Base-by-base conservation (phyloP, 106 monocot species). In the Chionographis japonica region DNA sequence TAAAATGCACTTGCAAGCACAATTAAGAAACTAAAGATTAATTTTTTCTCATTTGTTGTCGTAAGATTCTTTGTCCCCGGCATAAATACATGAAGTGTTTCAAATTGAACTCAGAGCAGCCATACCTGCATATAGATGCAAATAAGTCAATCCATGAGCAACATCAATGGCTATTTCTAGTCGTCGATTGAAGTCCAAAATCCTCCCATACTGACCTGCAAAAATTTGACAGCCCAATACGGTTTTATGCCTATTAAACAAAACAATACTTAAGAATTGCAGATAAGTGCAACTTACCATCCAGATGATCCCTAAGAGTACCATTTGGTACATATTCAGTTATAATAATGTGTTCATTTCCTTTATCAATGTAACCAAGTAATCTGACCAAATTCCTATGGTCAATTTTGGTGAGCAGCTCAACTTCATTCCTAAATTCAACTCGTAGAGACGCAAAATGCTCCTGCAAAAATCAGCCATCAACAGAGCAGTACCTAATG, bases 141-240 rank as follows among this genome's bases (percentile, higher is more conserved):
- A 90, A 77, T 90, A 90, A 14, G 94, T 90, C 54, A 94, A 51
- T 9, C 77, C 94, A 90, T 94, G 94, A 66, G 94, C 85, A 67
- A 94, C 76, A 74, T 90, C 94, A 52, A 94, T 94, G 4, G 94
- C 80, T 73, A 94, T 85, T 70, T 85, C 85, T 4, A 94, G 67
- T 53, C 94, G 84, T 41, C 87, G 87, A 67, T 66, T 80, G 62
- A 94, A 87, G 60, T 87, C 74, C 62, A 94, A 61, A 76, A 85
- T 62, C 50, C 52, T 68, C 15, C 86, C 87, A 64, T 76, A 60
- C 54, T 71, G 68, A 65, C 85, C 94, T 94, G 87, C 19, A 39
- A 82, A 82, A 65, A 70, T 51, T 4, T 50, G 20, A 16, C 60
- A 4, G 12, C 35, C 8, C 3, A 17, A 35, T n/a, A 51, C 17